A percentile compares a stretch with the other conserved stretches of the same genome.
Evolutionary conservation across 495 filamentous ascomycete genomes (phyloP).

Genomic region (Daldinia childiae): DNA sequence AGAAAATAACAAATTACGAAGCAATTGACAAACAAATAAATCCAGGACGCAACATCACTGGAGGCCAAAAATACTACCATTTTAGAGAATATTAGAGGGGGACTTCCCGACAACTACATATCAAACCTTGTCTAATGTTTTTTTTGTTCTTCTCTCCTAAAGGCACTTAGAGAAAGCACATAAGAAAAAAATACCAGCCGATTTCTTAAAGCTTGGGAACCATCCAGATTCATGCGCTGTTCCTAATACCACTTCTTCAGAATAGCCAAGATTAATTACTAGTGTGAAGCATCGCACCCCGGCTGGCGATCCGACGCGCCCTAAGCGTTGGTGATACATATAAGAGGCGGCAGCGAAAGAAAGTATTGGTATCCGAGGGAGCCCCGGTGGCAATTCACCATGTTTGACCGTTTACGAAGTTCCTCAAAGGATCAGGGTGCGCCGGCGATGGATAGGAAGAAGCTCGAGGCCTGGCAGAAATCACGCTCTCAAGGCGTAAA

Average conservation of each 20-base stretch:
- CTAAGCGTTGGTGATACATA: slow-evolving; percentile 25
- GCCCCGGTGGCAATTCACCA: slow-evolving; percentile 13
- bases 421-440: slow-evolving; percentile 34
- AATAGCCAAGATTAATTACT: slow-evolving; percentile 30
- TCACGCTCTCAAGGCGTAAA: slow-evolving; percentile 39
- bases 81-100: slow-evolving; percentile 7
- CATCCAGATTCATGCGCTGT: slow-evolving; percentile 15
- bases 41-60: slow-evolving; percentile 7
- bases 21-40: slow-evolving; percentile 10
- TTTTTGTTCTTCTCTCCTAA: neutral
- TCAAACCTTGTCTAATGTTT: neutral
- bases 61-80: slow-evolving; percentile 28
- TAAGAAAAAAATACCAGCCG: neutral
- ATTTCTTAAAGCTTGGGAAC: slow-evolving; percentile 1
- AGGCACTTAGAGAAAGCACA: neutral
- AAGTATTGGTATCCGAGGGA: neutral
- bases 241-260: slow-evolving; percentile 8
- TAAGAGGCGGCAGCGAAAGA: slow-evolving; percentile 8
- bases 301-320: slow-evolving; percentile 38
- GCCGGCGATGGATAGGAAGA: slow-evolving; percentile 39
- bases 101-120: slow-evolving; percentile 7
- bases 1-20: slow-evolving; percentile 13
- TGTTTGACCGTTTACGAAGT: slow-evolving; percentile 48
- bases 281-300: slow-evolving; percentile 36
- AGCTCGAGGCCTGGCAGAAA: slow-evolving; percentile 46